Evolutionary conservation across 192 early-diverging fungal genomes (phyloP), one percentile per base, ranked within the genome.

Genomic region (Backusella westeae): DNA sequence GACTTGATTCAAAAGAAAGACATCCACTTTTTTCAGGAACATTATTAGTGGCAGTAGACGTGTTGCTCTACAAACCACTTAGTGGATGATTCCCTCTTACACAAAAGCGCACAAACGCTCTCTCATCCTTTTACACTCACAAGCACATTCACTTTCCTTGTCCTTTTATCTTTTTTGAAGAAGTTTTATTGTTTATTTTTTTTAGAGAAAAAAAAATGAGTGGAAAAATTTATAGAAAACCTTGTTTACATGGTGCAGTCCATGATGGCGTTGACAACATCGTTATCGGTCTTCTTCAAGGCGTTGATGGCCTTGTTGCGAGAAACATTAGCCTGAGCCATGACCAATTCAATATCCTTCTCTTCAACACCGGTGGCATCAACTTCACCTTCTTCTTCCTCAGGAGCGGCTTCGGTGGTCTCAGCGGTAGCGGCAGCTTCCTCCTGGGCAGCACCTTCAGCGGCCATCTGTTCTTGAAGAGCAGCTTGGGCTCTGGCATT

Each of bases 181-280:
- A 63, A 63, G 56, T 29, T 29, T 29, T 29, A 63, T 63, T 63
- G 6, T 26, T 63, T 29, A 14, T 26, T 63, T 63, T 63, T 59
- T 63, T 63, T 59, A 26, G 26, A 26, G 29, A 26, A 63, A 63
- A 63, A 59, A 56, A 56, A 56, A 21, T 26, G 56, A 29, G 23
- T 63, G 56, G 12, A 63, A 29, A 29, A 15, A 4, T 63, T 63
- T 63, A 29, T 26, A 23, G 10, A 29, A 29, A 68, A 68, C 17
- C 34, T 34, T 68, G 9, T 69, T 69, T 69, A 69, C 68, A 69
- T 69, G 35, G 68, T 69, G 9, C 39, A 21, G 12, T 69, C 95
- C 96, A 98, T 98, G 88, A 99, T 97, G 75, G 98, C 95, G 83
- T 97, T 97, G 81, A 99, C 93, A 75, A 98, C 92, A 83, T 99